Evolutionary conservation across 208 protist genomes (phyloP).

Genomic region (Leishmania amazonensis): DNA sequence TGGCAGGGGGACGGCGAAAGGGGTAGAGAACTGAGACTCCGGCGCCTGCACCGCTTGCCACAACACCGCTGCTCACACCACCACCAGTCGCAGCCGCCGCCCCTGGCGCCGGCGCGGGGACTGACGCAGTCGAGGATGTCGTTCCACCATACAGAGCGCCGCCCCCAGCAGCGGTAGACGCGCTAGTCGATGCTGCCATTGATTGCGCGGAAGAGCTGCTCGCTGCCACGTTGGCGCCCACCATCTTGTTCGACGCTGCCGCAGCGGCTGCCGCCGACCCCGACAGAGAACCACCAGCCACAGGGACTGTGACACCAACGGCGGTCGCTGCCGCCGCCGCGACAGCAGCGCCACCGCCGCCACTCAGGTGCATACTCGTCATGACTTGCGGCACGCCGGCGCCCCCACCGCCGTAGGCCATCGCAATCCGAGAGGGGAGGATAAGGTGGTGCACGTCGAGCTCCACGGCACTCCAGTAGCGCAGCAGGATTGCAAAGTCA

Average conservation of each 20-base stretch:
- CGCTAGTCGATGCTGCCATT: not conserved
- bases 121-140: conserved; percentile 3
- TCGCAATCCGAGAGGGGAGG: conserved; percentile 20
- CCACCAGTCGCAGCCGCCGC: not conserved
- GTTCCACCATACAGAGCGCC: not conserved
- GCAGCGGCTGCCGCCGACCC: not conserved
- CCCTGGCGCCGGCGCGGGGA: conserved; percentile 1
- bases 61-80: not conserved
- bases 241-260: not conserved
- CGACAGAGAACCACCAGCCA: not conserved
- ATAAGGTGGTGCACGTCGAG: conserved; percentile 32
- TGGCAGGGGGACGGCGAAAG: conserved; percentile 18
- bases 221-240: not conserved
- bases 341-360: conserved; percentile 2
- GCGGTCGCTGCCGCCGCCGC: not conserved
- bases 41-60: not conserved
- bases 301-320: not conserved
- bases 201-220: too few species aligned
- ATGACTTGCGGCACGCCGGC: conserved; percentile 18
- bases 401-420: conserved; percentile 25
- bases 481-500: conserved; percentile 31
- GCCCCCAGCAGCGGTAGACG: not conserved
- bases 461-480: conserved; percentile 26
- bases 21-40: conserved; percentile 8
- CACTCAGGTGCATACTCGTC: conserved; percentile 15